phyloP scores from a whole-genome alignment of 306 rosid genomes.

The Inga oerstediana region DNA sequence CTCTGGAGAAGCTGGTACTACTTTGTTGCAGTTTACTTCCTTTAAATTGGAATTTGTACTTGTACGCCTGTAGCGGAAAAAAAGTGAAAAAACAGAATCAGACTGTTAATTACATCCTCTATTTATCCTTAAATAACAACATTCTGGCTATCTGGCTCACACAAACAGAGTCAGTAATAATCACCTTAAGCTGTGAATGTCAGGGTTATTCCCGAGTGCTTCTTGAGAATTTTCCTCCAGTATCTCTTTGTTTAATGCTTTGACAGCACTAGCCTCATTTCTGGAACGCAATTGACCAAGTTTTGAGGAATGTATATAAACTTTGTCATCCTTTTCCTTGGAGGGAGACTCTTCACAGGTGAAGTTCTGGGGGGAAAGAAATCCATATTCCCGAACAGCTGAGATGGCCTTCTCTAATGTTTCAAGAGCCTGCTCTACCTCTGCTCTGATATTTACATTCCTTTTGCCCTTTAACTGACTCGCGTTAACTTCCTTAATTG shows the following conservation, averaged over 20 bases:
- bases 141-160: neutral
- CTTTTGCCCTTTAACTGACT: conserved; percentile 35
- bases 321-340: conserved; percentile 33
- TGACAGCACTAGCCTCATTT: conserved; percentile 31
- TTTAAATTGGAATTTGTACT: conserved; percentile 48
- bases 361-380: conserved; percentile 39
- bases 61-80: conserved; percentile 48
- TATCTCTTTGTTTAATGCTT: conserved; percentile 31
- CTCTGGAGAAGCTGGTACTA: conserved; percentile 67
- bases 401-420: conserved; percentile 77
- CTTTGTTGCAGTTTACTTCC: conserved; percentile 64
- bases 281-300: conserved; percentile 11
- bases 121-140: neutral
- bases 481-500: conserved; percentile 31
- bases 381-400: conserved; percentile 47
- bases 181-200: conserved; percentile 57
- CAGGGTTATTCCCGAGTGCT: conserved; percentile 34
- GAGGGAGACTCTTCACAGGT: conserved; percentile 28
- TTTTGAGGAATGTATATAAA: conserved; percentile 42
- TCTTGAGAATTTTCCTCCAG: conserved; percentile 38
- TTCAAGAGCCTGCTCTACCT: conserved; percentile 74
- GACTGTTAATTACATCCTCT: neutral
- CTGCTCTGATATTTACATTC: conserved; percentile 52
- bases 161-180: conserved; percentile 27
- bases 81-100: neutral